A percentile compares a stretch with the other conserved stretches of the same genome.
These are phyloP conservation scores for Sinapis alba DNA, from an alignment of 441 rosid genomes.

Conservation along the genomic window DNA sequence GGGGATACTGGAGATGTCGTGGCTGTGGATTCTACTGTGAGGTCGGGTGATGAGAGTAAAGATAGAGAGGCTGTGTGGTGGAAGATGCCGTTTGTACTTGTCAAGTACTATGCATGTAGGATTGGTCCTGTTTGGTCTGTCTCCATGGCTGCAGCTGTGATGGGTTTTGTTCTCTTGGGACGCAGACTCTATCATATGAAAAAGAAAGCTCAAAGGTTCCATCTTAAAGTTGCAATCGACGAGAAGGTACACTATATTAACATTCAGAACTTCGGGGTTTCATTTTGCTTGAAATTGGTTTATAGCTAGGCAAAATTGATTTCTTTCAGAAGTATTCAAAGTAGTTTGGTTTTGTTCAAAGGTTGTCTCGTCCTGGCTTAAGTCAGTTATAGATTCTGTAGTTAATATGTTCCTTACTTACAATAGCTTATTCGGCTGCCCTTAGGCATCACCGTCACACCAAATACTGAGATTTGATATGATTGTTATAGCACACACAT, in stretches of 20 bases:
- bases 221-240: constrained; percentile 77
- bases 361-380: background rate
- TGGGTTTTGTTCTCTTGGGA: constrained; percentile 81
- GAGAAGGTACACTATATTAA: constrained; percentile 61
- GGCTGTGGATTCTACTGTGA: constrained; percentile 25
- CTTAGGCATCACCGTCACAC: background rate
- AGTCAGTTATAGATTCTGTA: background rate
- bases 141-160: constrained; percentile 82
- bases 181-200: constrained; percentile 74
- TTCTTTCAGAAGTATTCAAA: background rate
- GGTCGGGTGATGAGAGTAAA: constrained; percentile 43
- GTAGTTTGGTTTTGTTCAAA: background rate
- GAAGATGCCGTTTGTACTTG: constrained; percentile 82
- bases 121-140: constrained; percentile 85
- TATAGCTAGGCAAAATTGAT: background rate
- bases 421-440: background rate
- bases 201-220: constrained; percentile 64
- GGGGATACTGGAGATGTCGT: constrained; percentile 23
- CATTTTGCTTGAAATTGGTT: constrained; percentile 2
- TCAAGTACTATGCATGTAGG: constrained; percentile 71
- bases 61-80: constrained; percentile 62
- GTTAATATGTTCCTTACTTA: background rate
- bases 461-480: background rate
- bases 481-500: background rate
- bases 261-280: background rate